Evolutionary conservation across 2,329 filamentous ascomycete genomes (phyloP), one percentile per base, ranked within the genome.

Genomic region (Alternaria dauci): DNA sequence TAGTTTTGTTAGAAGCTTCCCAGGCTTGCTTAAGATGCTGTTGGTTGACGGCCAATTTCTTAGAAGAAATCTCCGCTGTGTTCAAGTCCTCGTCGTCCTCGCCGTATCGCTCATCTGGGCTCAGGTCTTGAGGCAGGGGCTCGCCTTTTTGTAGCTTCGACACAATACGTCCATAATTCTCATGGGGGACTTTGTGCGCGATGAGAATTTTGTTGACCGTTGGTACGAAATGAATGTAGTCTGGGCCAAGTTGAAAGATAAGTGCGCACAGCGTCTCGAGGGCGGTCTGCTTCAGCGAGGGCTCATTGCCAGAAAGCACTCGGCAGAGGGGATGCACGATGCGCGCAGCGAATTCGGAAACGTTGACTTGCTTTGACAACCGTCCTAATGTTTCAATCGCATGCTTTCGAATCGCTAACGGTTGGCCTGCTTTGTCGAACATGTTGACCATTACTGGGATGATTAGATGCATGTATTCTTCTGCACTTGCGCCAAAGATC

Each of bases 381-480:
- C 95, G 94, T 23, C 93, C 94, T 61, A 99, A 89, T 0, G 93
- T 96, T 72, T 99, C 96, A 68, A 99, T 98, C 0, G 94, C 94
- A 25, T 89, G 89, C 78, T 93, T 96, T 54, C 93, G 87, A 48
- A 97, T 88, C 60, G 90, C 90, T 1, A 87, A 83, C 8, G 93
- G 93, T 65, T 96, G 92, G 11, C 91, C 89, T 32, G 91, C 87
- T 73, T 93, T 96, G 76, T 99, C 94, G 73, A 99, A 98, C 50
- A 97, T 91, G 44, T 91, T 89, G 8, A 99, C 94, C 72, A 99
- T 93, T 36, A 96, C 93, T 0, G 95, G 95, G 52, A 99, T 92
- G 68, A 99, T 98, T 53, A 99, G 85, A 76, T 99, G 95, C 95
- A 99, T 99, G 78, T 99, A 99, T 77, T 99, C 95, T 76, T 99